Evolutionary conservation across 192 early-diverging fungal genomes (phyloP).

Genomic region (Coemansia sp.): DNA sequence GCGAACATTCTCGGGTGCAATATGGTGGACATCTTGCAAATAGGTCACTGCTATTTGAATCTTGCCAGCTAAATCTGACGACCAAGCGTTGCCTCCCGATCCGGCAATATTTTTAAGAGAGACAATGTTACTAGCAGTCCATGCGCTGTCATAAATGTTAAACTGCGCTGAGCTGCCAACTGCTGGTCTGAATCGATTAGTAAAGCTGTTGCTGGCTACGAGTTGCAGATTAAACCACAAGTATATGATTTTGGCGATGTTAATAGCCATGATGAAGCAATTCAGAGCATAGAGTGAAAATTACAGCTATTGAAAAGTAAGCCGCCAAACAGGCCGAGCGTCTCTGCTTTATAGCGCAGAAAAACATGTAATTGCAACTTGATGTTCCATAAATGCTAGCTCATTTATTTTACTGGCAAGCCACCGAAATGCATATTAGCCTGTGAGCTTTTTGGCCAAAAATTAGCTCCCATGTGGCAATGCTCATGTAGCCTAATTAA

Average conservation of each 20-base stretch:
- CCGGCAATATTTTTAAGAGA: neutral
- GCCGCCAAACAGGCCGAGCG: neutral
- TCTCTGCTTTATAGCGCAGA: neutral
- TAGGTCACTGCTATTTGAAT: constrained; percentile 13
- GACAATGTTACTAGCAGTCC: neutral
- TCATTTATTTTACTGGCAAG: neutral
- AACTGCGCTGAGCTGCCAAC: neutral
- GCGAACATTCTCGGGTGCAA: constrained; percentile 19
- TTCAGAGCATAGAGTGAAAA: neutral
- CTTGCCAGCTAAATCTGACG: neutral
- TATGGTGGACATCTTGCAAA: constrained; percentile 13
- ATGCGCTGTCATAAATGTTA: neutral
- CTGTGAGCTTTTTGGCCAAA: neutral
- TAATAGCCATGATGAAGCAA: neutral
- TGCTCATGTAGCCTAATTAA: too few species aligned
- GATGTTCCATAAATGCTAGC: neutral
- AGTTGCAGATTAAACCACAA: neutral
- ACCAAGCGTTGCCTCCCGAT: neutral
- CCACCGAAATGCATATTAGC: neutral
- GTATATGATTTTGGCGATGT: too few species aligned
- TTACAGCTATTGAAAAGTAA: neutral
- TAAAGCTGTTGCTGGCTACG: neutral
- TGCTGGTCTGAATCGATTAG: neutral
- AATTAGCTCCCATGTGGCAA: too few species aligned
- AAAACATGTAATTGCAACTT: neutral